Base-by-base conservation (phyloP, 306 rosid species). In the Rubus parviflorus region DNA sequence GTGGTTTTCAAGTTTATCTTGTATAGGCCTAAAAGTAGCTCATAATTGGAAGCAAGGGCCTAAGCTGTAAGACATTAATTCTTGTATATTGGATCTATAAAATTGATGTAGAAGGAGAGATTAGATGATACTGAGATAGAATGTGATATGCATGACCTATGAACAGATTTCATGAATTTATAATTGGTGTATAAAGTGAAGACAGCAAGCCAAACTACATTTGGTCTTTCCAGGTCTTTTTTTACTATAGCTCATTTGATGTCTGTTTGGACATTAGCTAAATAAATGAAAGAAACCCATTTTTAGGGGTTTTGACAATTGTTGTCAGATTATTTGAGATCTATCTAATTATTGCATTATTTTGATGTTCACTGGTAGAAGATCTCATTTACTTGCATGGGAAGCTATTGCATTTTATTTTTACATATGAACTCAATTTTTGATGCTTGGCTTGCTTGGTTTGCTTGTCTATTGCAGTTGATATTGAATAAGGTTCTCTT, bases 401-500 rank as follows among this genome's bases (percentile, higher is more conserved):
- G 15, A 17, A 17, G 45, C 4, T 41, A 9, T 0, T 14, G 2
- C 47, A 4, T 23, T 14, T 46, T 15, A 17, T 35, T 23, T 45
- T 37, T 1, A 25, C 45, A 25, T 60, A 54, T 66, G 43, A 52
- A 68, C 79, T 73, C 53, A 16, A 49, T 57, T 25, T 77, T 75
- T 56, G 23, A 2, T 80, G 69, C 20, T 41, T 75, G 53, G 8
- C 5, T 48, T 68, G 46, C 56, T 81, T 75, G 53, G 8, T 7
- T 48, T 68, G 46, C 61, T 81, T 80, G n/a, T 75, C 20, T 75
- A 54, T 80, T 81, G 81, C 96, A 95, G 99, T 72, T 95, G 86
- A 78, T 86, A 78, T 84, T 95, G 84, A 86, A 86, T 82, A 91
- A 84, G 85, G 97, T 95, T 81, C 84, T 92, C 70, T 76, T 95